phyloP scores from a whole-genome alignment of 2,329 filamentous ascomycete genomes.

The Ascochyta lentis region DNA sequence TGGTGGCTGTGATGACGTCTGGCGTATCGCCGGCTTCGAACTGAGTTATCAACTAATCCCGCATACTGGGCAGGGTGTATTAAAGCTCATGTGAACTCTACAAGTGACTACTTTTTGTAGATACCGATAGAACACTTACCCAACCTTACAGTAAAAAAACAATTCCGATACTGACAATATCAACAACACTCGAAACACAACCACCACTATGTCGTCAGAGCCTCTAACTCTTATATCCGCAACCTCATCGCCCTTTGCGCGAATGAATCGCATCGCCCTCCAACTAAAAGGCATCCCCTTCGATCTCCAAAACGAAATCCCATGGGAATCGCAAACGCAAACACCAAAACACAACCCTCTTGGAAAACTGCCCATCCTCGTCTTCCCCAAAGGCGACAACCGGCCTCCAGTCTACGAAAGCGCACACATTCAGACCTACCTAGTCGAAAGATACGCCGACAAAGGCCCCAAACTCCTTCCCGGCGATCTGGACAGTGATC shows the following conservation, averaged over 20 bases:
- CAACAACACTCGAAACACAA: neutral
- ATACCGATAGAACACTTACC: neutral
- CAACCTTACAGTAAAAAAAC: neutral
- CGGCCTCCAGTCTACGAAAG: slow-evolving; percentile 22
- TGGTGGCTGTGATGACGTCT: slow-evolving; percentile 5
- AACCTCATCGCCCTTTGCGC: slow-evolving; percentile 51
- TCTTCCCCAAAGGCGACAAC: slow-evolving; percentile 29
- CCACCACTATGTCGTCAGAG: slow-evolving; percentile 1
- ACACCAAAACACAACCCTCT: slow-evolving; percentile 51
- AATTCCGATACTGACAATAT: neutral
- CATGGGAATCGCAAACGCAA: slow-evolving; percentile 50
- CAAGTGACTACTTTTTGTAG: neutral
- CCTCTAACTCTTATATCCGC: slow-evolving; percentile 34
- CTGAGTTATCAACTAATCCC: neutral
- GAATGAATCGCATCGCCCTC: slow-evolving; percentile 52
- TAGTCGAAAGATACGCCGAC: slow-evolving; percentile 23
- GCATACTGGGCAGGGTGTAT: neutral
- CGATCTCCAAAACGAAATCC: slow-evolving; percentile 51
- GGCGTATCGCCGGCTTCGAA: neutral
- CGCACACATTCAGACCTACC: slow-evolving; percentile 27
- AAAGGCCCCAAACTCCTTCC: slow-evolving; percentile 17
- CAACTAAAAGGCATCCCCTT: slow-evolving; percentile 51
- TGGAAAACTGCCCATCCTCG: slow-evolving; percentile 50
- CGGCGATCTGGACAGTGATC: slow-evolving; percentile 13
- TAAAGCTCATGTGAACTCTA: neutral